A percentile compares a stretch with the other conserved stretches of the same genome.
phyloP scores from a whole-genome alignment of 2,329 filamentous ascomycete genomes.

The Phialemoniopsis sp. region DNA sequence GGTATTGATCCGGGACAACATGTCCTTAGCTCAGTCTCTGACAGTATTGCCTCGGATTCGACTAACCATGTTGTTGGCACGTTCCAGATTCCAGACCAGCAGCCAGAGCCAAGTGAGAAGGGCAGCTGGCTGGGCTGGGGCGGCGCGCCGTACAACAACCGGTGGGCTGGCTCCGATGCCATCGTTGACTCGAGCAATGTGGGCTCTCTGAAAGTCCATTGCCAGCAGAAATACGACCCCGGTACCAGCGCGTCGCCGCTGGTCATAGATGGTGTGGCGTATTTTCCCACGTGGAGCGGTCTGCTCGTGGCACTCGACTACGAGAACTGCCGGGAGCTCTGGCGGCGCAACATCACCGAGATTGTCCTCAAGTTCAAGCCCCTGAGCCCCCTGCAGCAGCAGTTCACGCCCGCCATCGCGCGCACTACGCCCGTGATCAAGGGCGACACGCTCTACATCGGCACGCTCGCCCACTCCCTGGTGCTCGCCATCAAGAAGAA shows the following conservation, averaged over 20 bases:
- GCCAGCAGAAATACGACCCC: slow-evolving; percentile 5
- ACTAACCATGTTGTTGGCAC: no score
- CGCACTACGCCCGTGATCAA: slow-evolving; percentile 13
- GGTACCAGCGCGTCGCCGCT: slow-evolving; percentile 13
- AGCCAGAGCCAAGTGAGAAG: not conserved
- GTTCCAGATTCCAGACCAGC: no score
- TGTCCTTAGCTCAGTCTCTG: no score
- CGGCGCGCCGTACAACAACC: slow-evolving; percentile 11
- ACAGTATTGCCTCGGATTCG: no score
- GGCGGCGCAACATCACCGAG: slow-evolving; percentile 20
- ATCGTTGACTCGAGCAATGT: slow-evolving; percentile 7
- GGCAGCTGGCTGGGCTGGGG: slow-evolving; percentile 12
- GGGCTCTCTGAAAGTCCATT: slow-evolving; percentile 4
- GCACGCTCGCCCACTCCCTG: slow-evolving; percentile 17
- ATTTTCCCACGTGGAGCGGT: slow-evolving; percentile 25
- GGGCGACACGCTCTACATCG: slow-evolving; percentile 22
- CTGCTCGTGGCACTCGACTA: slow-evolving; percentile 24
- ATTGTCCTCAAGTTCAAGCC: slow-evolving; percentile 13
- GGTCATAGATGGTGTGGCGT: slow-evolving; percentile 11
- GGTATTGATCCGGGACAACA: no score
- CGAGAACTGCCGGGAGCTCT: slow-evolving; percentile 15
- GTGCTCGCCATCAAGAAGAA: slow-evolving; percentile 17
- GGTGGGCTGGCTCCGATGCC: slow-evolving; percentile 9
- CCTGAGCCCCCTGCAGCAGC: slow-evolving; percentile 5
- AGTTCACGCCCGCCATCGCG: slow-evolving; percentile 1